Conservation (phyloP, 108 stramenopile species). For the Skeletonema costatum region DNA sequence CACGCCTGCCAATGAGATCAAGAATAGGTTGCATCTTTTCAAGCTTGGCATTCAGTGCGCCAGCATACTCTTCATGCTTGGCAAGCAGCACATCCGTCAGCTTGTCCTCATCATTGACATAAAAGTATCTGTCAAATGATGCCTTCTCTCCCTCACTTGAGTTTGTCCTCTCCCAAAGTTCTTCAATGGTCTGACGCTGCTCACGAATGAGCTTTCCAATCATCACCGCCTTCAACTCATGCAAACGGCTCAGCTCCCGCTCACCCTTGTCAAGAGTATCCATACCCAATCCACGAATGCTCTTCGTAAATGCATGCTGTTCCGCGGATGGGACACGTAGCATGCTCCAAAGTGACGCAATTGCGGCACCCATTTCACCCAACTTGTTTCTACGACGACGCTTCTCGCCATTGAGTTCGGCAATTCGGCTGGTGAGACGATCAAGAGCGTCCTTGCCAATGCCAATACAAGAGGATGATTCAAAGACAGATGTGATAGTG, state of each 20-base stretch:
- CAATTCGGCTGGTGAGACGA: conserved; percentile 66
- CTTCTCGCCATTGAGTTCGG: conserved; percentile 84
- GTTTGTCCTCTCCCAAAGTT: conserved; percentile 90
- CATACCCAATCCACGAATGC: conserved; percentile 85
- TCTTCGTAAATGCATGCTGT: conserved; percentile 82
- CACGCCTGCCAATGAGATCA: conserved; percentile 84
- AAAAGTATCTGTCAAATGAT: conserved; percentile 62
- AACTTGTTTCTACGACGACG: conserved; percentile 64
- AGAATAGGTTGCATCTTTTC: conserved; percentile 88
- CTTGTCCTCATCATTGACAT: conserved; percentile 63
- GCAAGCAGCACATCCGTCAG: conserved; percentile 85
- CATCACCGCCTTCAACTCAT: conserved; percentile 79
- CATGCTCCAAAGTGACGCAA: conserved; percentile 90
- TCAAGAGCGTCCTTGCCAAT: conserved; percentile 80
- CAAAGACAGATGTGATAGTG: conserved; percentile 72
- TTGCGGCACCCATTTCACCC: conserved; percentile 85
- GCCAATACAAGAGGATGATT: conserved; percentile 75
- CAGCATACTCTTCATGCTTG: conserved; percentile 79
- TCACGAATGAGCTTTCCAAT: conserved; percentile 86
- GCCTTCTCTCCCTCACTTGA: conserved; percentile 56
- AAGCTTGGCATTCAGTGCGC: conserved; percentile 57
- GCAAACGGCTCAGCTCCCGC: conserved; percentile 72
- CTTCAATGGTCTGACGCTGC: conserved; percentile 68
- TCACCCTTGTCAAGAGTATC: conserved; percentile 90
- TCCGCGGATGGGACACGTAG: conserved; percentile 84